Base-by-base conservation (phyloP, 192 early-diverging fungal genomes). In the Backusella tuberculispora region DNA sequence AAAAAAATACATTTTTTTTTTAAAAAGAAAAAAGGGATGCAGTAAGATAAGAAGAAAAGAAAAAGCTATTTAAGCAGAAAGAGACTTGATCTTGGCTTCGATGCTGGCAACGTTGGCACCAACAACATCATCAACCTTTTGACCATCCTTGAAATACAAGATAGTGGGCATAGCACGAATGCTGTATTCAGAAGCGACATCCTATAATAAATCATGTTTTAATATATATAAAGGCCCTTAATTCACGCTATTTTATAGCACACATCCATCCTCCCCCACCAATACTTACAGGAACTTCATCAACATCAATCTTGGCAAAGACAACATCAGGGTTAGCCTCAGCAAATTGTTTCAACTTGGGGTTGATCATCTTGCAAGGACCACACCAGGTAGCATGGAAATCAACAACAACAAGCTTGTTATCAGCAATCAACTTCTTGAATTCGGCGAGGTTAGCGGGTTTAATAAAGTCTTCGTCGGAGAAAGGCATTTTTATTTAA, bases 271-370 rank as follows among this genome's bases (percentile, higher is more conserved):
- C 1, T 38, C 45, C n/a, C 44, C 56, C 60, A 0, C 43, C 37
- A 66, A 41, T 66, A 80, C 79, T 76, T 81, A 84, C 83, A 71
- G 47, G 37, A 47, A 81, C 76, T 0, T 92, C 88, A 71, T 97
- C 96, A 13, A 97, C 94, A 84, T 96, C 91, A 48, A 97, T 90
- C 84, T 94, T 94, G 67, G 92, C 80, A 72, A 97, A 96, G 42
- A 76, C 72, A 48, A 93, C 81, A 43, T 89, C 80, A 1, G 85
- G 17, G 78, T 84, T 77, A 38, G 85, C 71, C 19, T 78, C 73
- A 5, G 90, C 75, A 12, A 95, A 84, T 67, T 85, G 71, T 24
- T 83, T 83, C 72, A 91, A 92, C 75, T 85, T 83, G 69, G 92
- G 91, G 14, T 83, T 78, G 76, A 95, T 89, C 43, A 89, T 69